These are phyloP conservation scores for Botryobasidium botryosum DNA, from an alignment of 768 basidiomycete genomes.

Conservation along the genomic window DNA sequence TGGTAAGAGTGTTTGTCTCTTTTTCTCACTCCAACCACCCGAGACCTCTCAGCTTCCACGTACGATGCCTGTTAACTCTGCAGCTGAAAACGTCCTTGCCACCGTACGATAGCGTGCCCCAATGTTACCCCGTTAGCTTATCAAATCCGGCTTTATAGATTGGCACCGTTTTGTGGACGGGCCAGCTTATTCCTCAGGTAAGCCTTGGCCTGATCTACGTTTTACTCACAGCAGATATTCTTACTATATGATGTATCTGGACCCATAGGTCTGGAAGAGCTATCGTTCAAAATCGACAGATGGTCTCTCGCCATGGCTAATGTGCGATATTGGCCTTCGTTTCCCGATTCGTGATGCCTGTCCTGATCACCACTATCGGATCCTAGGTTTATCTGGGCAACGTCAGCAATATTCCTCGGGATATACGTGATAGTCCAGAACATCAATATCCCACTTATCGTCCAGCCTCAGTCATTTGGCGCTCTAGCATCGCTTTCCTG, in stretches of 20 bases:
- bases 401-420: conserved; percentile 20
- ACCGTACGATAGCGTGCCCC: no score
- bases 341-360: conserved; percentile 37
- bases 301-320: conserved; percentile 50
- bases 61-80: no score
- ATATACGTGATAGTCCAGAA: conserved; percentile 19
- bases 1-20: no score
- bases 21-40: no score
- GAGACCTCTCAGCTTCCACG: no score
- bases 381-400: conserved; percentile 15
- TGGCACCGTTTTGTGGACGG: conserved; percentile 53
- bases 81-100: no score
- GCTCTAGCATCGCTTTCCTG: conserved; percentile 43
- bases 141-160: no score
- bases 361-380: not conserved
- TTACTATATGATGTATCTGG: no score
- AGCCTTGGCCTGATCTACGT: conserved; percentile 6
- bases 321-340: conserved; percentile 52
- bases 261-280: conserved; percentile 57
- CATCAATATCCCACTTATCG: conserved; percentile 39
- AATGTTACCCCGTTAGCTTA: no score
- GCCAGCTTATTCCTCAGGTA: conserved; percentile 23
- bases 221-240: conserved; percentile 29
- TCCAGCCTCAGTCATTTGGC: conserved; percentile 51
- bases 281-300: conserved; percentile 47